Base-by-base conservation (phyloP, 257 asterid species). In the Sherardia arvensis region DNA sequence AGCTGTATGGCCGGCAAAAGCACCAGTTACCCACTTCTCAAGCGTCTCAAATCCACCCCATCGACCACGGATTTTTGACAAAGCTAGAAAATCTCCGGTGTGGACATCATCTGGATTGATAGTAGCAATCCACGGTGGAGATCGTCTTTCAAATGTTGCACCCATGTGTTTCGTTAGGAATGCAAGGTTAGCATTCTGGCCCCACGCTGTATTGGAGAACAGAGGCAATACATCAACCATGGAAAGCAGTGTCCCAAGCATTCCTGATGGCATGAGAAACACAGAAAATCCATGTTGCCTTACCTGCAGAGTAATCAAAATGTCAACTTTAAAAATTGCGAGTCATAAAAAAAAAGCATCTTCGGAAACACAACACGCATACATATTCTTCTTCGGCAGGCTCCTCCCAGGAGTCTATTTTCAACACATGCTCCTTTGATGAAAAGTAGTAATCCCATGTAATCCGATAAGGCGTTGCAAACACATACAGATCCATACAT, bases 21-120 rank as follows among this genome's bases (percentile, higher is more conserved):
- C 95, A 70, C 99, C 99, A 9, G 97, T 93, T 61, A 93, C 99
- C 99, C 99, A 93, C 85, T 93, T 93, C 80, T 93, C 99, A 70
- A 93, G 91, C 6, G 99, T 93, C 85, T 93, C 99, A 76, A 93
- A 93, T 69, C 99, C 99, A 65, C 99, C 99, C 99, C 99, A 93
- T 47, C 99, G 90, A 66, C 99, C 99, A 71, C 97, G 96, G 67
- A 93, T 90, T 81, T 93, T 93, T 28, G 99, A 93, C 59, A 93
- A 82, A 23, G 99, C 97, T 66, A 93, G 80, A 73, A 93, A 93
- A 79, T 93, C 99, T 53, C 99, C 99, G 49, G 92, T 74, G 61
- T 93, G 91, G 74, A 93, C 94, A 67, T 93, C 97, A 47, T 76
- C 79, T 0, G 99, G 99, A 54, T 90, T 76, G 69, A 87, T 84